These are phyloP conservation scores for Tremella yokohamensis DNA, from an alignment of 768 basidiomycete species.

Conservation along the genomic window DNA sequence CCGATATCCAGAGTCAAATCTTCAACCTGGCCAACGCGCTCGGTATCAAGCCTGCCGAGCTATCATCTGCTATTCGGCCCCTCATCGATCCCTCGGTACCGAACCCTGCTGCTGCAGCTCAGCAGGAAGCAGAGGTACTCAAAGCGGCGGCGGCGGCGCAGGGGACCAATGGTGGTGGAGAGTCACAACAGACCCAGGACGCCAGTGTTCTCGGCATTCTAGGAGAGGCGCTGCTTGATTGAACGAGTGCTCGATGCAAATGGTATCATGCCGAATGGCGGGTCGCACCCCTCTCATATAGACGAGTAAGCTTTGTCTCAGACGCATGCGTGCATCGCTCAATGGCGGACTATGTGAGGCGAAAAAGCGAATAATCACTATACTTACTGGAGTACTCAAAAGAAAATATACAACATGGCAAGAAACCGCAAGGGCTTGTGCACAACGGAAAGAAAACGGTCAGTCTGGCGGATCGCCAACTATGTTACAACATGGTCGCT, in stretches of 20 bases:
- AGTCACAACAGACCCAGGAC: conserved; percentile 71
- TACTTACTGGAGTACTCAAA: no score
- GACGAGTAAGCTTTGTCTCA: neutral
- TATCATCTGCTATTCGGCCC: conserved; percentile 47
- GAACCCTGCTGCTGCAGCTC: conserved; percentile 44
- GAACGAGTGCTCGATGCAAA: conserved; percentile 1
- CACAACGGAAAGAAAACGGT: no score
- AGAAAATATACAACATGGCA: no score
- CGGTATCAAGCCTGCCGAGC: conserved; percentile 47
- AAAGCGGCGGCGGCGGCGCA: conserved; percentile 26
- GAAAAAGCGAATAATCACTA: no score
- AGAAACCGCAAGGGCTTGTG: no score
- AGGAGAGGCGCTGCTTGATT: conserved; percentile 48
- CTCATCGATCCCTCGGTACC: conserved; percentile 48
- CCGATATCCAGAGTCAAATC: conserved; percentile 46
- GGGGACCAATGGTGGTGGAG: conserved; percentile 55
- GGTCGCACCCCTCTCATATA: neutral
- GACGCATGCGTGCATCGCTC: no score
- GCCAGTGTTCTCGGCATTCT: conserved; percentile 54
- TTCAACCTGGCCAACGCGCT: conserved; percentile 40
- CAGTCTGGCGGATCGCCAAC: no score
- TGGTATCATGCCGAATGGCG: neutral
- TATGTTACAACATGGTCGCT: no score
- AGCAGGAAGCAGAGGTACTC: conserved; percentile 38
- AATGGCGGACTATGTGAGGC: no score